Evolutionary conservation across 2,329 filamentous ascomycete species (phyloP), one percentile per base, ranked within the genome.

Genomic region (Onygenales sp.): DNA sequence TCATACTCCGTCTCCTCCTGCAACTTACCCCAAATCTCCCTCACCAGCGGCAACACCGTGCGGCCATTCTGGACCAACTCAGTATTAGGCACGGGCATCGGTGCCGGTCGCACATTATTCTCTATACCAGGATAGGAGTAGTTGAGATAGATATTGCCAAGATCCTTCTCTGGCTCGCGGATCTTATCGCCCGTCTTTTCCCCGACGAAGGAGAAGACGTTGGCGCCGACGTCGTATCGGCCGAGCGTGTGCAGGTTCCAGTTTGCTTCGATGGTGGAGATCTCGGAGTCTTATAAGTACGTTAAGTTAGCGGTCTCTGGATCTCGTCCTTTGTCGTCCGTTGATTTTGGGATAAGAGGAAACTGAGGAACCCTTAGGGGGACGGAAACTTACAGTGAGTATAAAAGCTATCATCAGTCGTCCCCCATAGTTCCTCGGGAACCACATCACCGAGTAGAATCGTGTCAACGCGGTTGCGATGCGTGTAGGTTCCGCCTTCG

Each of bases 361-460:
- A n/a, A n/a, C n/a, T n/a, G n/a, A n/a, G n/a, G n/a, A n/a, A n/a
- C n/a, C n/a, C n/a, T n/a, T n/a, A n/a, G n/a, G n/a, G 17, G 17
- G 17, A 17, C 1, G 37, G 37, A 1, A 11, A 40, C 37, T 4
- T 40, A 40, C 37, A 88, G 72, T 88, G 85, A 67, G 84, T 83
- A 73, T 88, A 88, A 68, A 81, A 91, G 63, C 74, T 80, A 61
- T 71, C 62, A 67, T 94, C 88, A 2, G 74, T 81, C 27, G 85
- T 88, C 53, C 85, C 85, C 42, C 82, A 71, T 1, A 86, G 77
- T n/a, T 78, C 51, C 4, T 73, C 51, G 9, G 86, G 85, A 2
- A 94, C 70, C n/a, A 83, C 84, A 54, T 87, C 87, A 13, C 88
- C 88, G 2, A 93, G 72, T 0, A 93, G 77, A 58, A 93, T 77